Percentiles rank a stretch among this genome's conserved stretches.
Conservation (phyloP, 2,329 filamentous ascomycete species). For the Cladosporium sp. region DNA sequence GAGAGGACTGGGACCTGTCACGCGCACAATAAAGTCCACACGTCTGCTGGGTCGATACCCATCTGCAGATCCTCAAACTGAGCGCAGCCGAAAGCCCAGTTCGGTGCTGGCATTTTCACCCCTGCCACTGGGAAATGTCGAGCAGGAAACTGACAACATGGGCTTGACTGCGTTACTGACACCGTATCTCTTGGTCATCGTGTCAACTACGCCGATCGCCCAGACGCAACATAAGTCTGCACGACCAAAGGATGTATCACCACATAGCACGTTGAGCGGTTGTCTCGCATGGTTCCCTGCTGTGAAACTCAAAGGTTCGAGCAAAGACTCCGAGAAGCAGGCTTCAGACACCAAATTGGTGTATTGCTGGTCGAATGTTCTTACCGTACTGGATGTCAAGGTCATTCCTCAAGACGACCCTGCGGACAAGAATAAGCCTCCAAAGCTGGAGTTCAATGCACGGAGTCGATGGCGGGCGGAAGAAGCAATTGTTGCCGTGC, state of each 20-base stretch:
- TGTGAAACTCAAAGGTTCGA: slow-evolving; percentile 77
- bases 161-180: slow-evolving; percentile 94
- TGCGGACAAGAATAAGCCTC: slow-evolving; percentile 73
- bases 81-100: slow-evolving; percentile 80
- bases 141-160: slow-evolving; percentile 81
- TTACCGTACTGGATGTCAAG: slow-evolving; percentile 88
- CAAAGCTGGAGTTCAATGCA: slow-evolving; percentile 75
- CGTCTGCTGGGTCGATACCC: slow-evolving; percentile 91
- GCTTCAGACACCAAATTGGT: slow-evolving; percentile 83
- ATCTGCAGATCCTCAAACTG: slow-evolving; percentile 60
- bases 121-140: slow-evolving; percentile 89
- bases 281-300: slow-evolving; percentile 97
- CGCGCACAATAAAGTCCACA: slow-evolving; percentile 82
- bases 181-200: slow-evolving; percentile 91
- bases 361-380: slow-evolving; percentile 98
- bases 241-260: slow-evolving; percentile 84
- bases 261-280: slow-evolving; percentile 88
- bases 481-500: slow-evolving; percentile 91
- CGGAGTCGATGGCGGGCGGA: slow-evolving; percentile 90
- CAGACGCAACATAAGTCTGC: slow-evolving; percentile 95
- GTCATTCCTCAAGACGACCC: slow-evolving; percentile 59
- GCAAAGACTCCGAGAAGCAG: slow-evolving; percentile 56
- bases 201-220: slow-evolving; percentile 93
- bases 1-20: slow-evolving; percentile 82
- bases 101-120: slow-evolving; percentile 91